A percentile compares a stretch with the other conserved stretches of the same genome.
Evolutionary conservation across 768 basidiomycete genomes (phyloP).

Genomic region (Leccinellum rugosiceps): DNA sequence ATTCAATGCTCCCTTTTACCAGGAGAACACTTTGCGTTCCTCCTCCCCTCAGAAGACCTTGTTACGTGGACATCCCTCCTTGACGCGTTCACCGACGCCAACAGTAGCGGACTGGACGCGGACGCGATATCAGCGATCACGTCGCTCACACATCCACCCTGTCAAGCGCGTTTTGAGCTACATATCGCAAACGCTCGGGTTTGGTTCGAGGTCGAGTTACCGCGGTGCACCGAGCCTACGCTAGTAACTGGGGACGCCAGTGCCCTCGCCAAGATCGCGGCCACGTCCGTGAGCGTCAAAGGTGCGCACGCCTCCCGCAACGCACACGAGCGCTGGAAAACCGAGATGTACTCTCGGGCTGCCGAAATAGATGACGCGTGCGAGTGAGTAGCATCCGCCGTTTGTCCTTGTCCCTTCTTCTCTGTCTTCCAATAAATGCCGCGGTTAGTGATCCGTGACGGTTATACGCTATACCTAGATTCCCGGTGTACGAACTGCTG

Average conservation of each 20-base stretch:
- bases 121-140: neutral
- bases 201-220: constrained; percentile 38
- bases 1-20: constrained; percentile 63
- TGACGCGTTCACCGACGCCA: constrained; percentile 2
- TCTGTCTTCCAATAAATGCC: neutral
- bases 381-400: constrained; percentile 15
- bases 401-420: neutral
- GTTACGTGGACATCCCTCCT: constrained; percentile 31
- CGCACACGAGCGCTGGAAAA: constrained; percentile 51
- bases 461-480: constrained; percentile 37
- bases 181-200: constrained; percentile 26
- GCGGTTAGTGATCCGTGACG: neutral
- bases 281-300: constrained; percentile 37
- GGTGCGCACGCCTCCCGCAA: constrained; percentile 44
- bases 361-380: constrained; percentile 33
- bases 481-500: constrained; percentile 58
- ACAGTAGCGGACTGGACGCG: neutral
- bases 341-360: constrained; percentile 36
- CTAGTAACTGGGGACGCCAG: neutral
- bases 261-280: neutral
- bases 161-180: constrained; percentile 36
- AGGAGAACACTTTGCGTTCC: constrained; percentile 48
- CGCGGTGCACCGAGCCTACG: neutral
- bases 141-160: constrained; percentile 7
- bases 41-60: constrained; percentile 34